These are phyloP conservation scores for Mycena galopus DNA, from an alignment of 768 basidiomycete species.

Conservation along the genomic window DNA sequence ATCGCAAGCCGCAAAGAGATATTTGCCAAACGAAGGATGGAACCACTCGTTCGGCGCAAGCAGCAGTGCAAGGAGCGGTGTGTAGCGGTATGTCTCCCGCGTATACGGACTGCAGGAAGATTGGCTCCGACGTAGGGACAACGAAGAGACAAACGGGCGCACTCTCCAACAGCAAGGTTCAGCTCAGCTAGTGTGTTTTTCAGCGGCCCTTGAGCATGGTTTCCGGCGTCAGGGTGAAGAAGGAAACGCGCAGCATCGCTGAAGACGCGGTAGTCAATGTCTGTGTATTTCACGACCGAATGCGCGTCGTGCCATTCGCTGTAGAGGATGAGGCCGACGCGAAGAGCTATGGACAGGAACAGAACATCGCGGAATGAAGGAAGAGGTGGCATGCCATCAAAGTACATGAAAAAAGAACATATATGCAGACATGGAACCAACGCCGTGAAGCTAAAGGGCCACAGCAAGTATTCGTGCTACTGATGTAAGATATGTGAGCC, in stretches of 20 bases:
- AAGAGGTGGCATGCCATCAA: slow-evolving; percentile 38
- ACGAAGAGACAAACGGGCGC: slow-evolving; percentile 52
- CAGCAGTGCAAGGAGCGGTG: slow-evolving; percentile 89
- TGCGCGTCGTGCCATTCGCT: slow-evolving; percentile 92
- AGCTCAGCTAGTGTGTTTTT: slow-evolving; percentile 48
- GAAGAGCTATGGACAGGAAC: slow-evolving; percentile 66
- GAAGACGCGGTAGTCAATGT: slow-evolving; percentile 97
- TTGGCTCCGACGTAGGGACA: slow-evolving; percentile 16
- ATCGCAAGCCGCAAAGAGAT: slow-evolving; percentile 88
- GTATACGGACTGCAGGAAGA: slow-evolving; percentile 79
- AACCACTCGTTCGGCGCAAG: slow-evolving; percentile 85
- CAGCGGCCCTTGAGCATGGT: slow-evolving; percentile 74
- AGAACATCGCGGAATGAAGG: slow-evolving; percentile 67
- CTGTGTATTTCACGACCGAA: slow-evolving; percentile 94
- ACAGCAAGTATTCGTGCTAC: slow-evolving; percentile 20
- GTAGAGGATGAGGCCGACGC: slow-evolving; percentile 81
- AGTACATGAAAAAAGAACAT: slow-evolving; percentile 6
- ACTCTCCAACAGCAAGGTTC: slow-evolving; percentile 76
- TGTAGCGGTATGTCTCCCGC: slow-evolving; percentile 95
- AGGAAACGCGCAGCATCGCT: slow-evolving; percentile 89
- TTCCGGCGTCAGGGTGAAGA: slow-evolving; percentile 54
- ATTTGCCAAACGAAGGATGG: slow-evolving; percentile 92
- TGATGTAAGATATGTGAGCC: slow-evolving; percentile 24
- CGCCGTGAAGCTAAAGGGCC: neutral
- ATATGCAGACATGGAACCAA: slow-evolving; percentile 9